Conservation (phyloP, 1,284 basidiomycete genomes). For the Bjerkandera adusta region DNA sequence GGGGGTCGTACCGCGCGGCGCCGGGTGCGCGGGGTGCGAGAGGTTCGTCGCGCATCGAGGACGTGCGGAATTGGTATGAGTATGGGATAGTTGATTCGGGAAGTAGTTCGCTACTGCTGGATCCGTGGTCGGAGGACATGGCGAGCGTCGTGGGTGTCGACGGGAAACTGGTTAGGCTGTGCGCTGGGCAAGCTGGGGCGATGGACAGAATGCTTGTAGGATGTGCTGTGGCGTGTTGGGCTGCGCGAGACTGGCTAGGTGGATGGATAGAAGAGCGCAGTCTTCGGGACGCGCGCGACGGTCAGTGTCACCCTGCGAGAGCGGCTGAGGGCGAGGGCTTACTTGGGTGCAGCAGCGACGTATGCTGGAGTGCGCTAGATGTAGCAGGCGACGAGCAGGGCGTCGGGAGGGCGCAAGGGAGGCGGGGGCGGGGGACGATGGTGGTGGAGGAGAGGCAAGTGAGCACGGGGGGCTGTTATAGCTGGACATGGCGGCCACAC, state of each 20-base stretch:
- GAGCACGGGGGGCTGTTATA: slow-evolving; percentile 10
- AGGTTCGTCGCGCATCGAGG: slow-evolving; percentile 19
- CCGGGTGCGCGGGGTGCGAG: slow-evolving; percentile 7
- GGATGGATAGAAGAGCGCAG: not conserved
- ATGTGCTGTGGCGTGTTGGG: not conserved
- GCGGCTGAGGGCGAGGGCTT: not conserved
- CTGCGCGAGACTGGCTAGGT: not conserved
- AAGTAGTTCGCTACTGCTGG: not conserved
- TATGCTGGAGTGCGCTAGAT: not conserved
- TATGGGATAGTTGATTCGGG: slow-evolving; percentile 10
- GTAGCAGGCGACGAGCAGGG: not conserved
- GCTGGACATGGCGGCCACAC: slow-evolving; percentile 1
- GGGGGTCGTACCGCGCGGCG: slow-evolving; percentile 5
- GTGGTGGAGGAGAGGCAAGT: slow-evolving; percentile 8
- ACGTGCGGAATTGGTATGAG: slow-evolving; percentile 15
- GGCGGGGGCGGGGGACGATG: not conserved
- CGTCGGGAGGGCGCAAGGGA: slow-evolving; percentile 4
- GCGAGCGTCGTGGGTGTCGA: slow-evolving; percentile 6
- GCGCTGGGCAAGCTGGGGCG: slow-evolving; percentile 9
- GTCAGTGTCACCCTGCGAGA: not conserved
- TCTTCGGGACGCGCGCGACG: not conserved
- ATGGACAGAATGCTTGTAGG: slow-evolving; percentile 10
- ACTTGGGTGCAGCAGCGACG: not conserved
- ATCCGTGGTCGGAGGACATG: slow-evolving; percentile 5
- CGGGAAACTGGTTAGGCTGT: slow-evolving; percentile 10